Conservation (phyloP, 1,139 yeast genomes). For the Hansenula lynferdii region DNA sequence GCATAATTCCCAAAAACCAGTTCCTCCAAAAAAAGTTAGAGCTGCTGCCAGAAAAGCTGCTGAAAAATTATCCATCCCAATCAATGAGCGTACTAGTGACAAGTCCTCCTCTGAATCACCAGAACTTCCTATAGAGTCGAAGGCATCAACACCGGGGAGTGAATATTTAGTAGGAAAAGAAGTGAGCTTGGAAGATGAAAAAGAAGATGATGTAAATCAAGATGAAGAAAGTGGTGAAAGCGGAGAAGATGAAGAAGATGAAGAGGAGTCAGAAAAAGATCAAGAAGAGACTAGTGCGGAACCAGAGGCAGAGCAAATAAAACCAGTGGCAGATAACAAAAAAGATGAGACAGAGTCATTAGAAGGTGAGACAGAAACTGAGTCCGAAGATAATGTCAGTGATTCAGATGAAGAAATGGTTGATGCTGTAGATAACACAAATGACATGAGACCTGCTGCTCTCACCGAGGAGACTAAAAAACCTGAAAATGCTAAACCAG, state of each 20-base stretch:
- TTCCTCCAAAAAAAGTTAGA: slow-evolving; percentile 22
- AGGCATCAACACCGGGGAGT: too few species aligned
- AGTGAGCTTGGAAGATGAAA: neutral
- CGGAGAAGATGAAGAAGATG: too few species aligned
- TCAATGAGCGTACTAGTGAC: neutral
- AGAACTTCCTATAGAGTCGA: neutral
- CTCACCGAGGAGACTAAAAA: neutral
- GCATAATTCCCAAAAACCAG: slow-evolving; percentile 25
- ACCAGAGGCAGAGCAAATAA: too few species aligned
- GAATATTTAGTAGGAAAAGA: too few species aligned
- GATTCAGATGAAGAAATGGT: neutral
- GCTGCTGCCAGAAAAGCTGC: slow-evolving; percentile 27
- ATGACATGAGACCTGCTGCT: too few species aligned
- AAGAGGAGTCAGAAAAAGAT: neutral
- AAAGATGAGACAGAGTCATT: too few species aligned
- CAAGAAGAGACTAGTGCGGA: too few species aligned
- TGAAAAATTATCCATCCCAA: slow-evolving; percentile 15
- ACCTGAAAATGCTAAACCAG: too few species aligned
- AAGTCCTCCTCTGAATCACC: neutral
- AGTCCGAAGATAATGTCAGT: neutral
- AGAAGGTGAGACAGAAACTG: too few species aligned
- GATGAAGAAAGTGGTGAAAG: too few species aligned
- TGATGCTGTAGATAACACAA: neutral
- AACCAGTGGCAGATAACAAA: neutral
- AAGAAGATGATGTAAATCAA: neutral